Base-by-base conservation (phyloP, 768 basidiomycete species). In the Boletellus sp. region DNA sequence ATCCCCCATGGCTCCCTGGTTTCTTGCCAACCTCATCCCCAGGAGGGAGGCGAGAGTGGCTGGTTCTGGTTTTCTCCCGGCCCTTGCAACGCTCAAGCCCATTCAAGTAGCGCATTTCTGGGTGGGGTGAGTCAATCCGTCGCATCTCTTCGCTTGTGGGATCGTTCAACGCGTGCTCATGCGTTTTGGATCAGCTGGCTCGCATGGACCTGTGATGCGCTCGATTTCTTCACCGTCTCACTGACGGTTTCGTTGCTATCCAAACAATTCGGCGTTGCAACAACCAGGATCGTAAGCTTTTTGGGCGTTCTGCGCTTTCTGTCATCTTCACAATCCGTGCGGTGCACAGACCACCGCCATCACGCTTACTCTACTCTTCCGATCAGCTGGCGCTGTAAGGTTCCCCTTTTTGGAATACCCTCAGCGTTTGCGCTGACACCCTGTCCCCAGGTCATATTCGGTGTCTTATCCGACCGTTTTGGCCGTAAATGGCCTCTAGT, bases 401-500 rank as follows among this genome's bases (percentile, higher is more conserved):
- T 6, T 4, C 20, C 44, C 11, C 31, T 43, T 39, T 19, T 31
- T 15, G 9, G 3, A 22, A 34, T 15, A 10, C 1, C 3, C 19
- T 32, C 12, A 43, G 13, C n/a, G 31, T 16, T 56, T 15, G 45
- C 34, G 22, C 17, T 34, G 16, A 28, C 28, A 11, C 28, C 28
- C 28, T 11, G 28, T 11, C 19, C 36, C 15, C 17, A 71, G 71
- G 48, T 92, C 42, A 71, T 93, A 57, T 94, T 95, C 56, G 93
- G 92, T 40, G 65, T 93, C 37, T 58, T 86, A n/a, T 88, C 87
- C 1, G 94, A 96, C 65, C 81, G 94, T 4, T 95, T 75, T 65
- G 94, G 94, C 4, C 80, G 94, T 24, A 95, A 94, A 75, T 98
- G 93, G 93, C 93, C 93, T 4, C 75, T 94, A 5, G 81, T 95